A percentile compares a stretch with the other conserved stretches of the same genome.
Evolutionary conservation across 2,329 filamentous ascomycete species (phyloP).

Genomic region (Hortaea werneckii): DNA sequence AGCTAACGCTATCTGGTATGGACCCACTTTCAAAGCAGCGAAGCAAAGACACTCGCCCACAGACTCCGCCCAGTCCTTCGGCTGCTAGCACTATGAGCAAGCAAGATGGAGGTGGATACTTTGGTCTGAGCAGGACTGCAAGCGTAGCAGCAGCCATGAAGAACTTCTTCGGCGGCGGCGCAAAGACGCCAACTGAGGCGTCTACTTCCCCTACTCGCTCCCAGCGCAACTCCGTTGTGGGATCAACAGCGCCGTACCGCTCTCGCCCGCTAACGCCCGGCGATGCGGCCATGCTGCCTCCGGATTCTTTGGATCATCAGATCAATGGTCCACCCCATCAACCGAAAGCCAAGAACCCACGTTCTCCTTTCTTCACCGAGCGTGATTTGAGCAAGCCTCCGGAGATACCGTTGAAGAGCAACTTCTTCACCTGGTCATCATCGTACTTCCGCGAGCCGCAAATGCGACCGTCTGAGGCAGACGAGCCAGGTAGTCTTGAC

Average conservation of each 20-base stretch:
- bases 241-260: constrained; percentile 23
- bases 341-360: constrained; percentile 64
- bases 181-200: constrained; percentile 15
- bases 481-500: constrained; percentile 90
- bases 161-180: constrained; percentile 41
- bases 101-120: constrained; percentile 47
- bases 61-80: constrained; percentile 32
- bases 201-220: constrained; percentile 17
- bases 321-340: constrained; percentile 44
- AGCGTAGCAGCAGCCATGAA: constrained; percentile 56
- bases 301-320: constrained; percentile 58
- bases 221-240: constrained; percentile 15
- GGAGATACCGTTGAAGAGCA: constrained; percentile 65
- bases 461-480: constrained; percentile 92
- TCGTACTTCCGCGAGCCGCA: constrained; percentile 96
- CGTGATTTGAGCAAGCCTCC: constrained; percentile 51
- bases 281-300: constrained; percentile 41
- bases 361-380: constrained; percentile 63
- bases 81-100: constrained; percentile 35
- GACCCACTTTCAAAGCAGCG: constrained; percentile 18
- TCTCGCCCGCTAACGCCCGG: constrained; percentile 31
- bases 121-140: constrained; percentile 49
- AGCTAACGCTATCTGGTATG: constrained; percentile 17
- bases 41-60: constrained; percentile 41
- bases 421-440: constrained; percentile 89